Evolutionary conservation across 768 basidiomycete species (phyloP), one percentile per base, ranked within the genome.

Genomic region (Hortiboletus campestris): DNA sequence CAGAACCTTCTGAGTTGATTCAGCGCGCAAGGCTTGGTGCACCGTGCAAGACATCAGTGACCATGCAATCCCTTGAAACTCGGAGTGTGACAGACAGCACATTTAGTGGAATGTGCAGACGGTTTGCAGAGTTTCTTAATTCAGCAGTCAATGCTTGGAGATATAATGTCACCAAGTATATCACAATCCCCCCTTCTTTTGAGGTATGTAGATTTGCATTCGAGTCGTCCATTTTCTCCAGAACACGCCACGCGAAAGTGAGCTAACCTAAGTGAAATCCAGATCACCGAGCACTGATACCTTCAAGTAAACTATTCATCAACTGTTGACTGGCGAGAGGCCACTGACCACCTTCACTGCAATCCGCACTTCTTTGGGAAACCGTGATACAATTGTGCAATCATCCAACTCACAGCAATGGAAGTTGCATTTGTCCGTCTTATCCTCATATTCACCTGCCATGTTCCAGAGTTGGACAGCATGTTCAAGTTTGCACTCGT

Each of bases 241-340:
- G 25, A 25, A 25, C 25, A 25, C 5, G 25, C 25, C 25, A 25
- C 25, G 25, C 25, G 5, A 25, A 25, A 25, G 25, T 25, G 25
- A 25, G 25, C 25, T 25, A 25, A 25, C 25, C 25, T 25, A 25
- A 25, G 25, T 25, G 25, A 25, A 25, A 25, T 25, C 25, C 25
- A 71, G 65, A 59, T 73, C 7, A 58, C 49, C 4, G 63, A 67
- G 31, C 57, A 68, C 40, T 45, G 38, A 6, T 70, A 55, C 41
- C 52, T 75, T 25, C 66, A 59, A 45, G 51, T 72, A 16, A 56
- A 64, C 25, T 75, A 71, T 57, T 62, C 56, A 14, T 72, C 65
- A 0, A 49, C 35, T 2, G 52, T 69, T 11, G 60, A 71, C 56
- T 76, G 73, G 74, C 29, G 46, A 10, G 28, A 59, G 20, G 54